Evolutionary conservation across 495 filamentous ascomycete species (phyloP).

Genomic region (Zalerion maritima): DNA sequence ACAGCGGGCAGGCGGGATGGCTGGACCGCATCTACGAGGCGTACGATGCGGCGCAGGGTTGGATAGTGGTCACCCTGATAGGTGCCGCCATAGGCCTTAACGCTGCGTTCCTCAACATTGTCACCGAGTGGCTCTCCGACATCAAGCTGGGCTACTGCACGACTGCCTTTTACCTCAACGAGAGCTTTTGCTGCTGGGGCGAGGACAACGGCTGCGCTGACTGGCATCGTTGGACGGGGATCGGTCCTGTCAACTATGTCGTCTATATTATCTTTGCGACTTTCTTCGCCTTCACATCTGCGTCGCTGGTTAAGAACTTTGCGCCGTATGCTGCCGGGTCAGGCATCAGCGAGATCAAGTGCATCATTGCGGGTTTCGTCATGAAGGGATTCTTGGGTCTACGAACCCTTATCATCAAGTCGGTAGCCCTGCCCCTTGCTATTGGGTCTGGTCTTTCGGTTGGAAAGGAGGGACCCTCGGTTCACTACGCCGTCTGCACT

Average conservation of each 20-base stretch:
- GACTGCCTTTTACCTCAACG: conserved; percentile 93
- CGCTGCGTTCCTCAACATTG: conserved; percentile 85
- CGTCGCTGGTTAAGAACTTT: conserved; percentile 77
- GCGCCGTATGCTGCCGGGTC: conserved; percentile 95
- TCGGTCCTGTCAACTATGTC: conserved; percentile 69
- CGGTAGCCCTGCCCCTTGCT: conserved; percentile 74
- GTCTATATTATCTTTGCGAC: conserved; percentile 80
- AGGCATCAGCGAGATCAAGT: conserved; percentile 98
- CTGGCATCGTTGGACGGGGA: conserved; percentile 79
- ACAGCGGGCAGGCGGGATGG: conserved; percentile 63
- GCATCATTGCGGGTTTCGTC: conserved; percentile 97
- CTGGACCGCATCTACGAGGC: conserved; percentile 67
- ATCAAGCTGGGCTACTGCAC: conserved; percentile 89
- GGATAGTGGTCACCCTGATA: conserved; percentile 94
- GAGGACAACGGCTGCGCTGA: conserved; percentile 78
- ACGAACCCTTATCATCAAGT: conserved; percentile 90
- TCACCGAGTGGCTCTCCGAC: conserved; percentile 94
- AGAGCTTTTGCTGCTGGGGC: conserved; percentile 98
- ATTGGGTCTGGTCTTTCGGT: conserved; percentile 93
- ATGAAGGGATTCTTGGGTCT: conserved; percentile 97
- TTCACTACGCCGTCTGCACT: conserved; percentile 95
- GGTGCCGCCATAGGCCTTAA: conserved; percentile 87
- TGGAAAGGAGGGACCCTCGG: conserved; percentile 94
- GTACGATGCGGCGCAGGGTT: conserved; percentile 93
- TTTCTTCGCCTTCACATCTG: conserved; percentile 68